Evolutionary conservation across 331 rosid genomes (phyloP).

Genomic region (Acacia concinna): DNA sequence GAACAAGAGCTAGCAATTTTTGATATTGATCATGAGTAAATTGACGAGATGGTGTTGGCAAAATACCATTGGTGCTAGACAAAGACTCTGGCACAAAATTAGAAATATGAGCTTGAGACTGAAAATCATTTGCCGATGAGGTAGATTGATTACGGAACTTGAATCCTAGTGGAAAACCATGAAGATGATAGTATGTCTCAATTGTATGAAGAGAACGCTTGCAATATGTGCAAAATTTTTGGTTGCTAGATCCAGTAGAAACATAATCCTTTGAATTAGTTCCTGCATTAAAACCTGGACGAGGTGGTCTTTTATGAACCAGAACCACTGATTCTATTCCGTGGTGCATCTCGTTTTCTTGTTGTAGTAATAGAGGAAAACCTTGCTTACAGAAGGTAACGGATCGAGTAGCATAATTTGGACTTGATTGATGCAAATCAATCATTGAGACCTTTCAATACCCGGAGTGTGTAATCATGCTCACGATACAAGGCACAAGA

Average conservation of each 20-base stretch:
- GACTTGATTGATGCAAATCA: not conserved
- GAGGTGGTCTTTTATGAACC: not conserved
- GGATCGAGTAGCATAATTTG: not conserved
- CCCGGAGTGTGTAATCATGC: not conserved
- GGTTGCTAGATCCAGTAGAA: too few relatives aligned
- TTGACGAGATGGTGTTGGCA: not conserved
- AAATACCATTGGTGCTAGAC: fast-evolving
- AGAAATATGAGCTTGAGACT: not conserved
- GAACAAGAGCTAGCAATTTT: not conserved
- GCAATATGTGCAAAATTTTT: not conserved
- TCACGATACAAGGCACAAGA: fast-evolving
- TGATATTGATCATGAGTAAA: not conserved
- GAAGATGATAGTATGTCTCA: not conserved
- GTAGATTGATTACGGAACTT: not conserved
- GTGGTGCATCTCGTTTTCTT: not conserved
- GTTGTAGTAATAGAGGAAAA: not conserved
- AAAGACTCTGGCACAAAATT: fast-evolving
- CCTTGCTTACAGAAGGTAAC: fast-evolving
- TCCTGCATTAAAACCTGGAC: not conserved
- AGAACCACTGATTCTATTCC: fast-evolving
- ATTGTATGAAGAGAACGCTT: not conserved
- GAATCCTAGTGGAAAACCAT: not conserved
- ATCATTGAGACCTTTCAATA: not conserved
- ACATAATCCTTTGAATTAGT: too few relatives aligned
- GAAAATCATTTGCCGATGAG: not conserved